Evolutionary conservation across 805 yeast species (phyloP).

Genomic region (Monosporozyma yasuniensis): DNA sequence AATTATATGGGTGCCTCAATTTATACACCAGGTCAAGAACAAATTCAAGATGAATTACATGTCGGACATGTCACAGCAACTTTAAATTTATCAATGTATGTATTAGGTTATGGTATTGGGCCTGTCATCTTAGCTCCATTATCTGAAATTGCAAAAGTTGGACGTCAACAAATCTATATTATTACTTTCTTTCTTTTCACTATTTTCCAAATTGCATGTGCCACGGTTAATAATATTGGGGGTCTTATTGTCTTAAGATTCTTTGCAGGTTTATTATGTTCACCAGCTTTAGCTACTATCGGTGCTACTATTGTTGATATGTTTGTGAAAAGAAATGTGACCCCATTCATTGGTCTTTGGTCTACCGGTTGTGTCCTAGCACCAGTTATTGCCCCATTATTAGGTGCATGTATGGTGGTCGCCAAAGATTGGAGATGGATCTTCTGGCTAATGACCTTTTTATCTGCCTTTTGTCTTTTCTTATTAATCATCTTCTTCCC

Average conservation of each 20-base stretch:
- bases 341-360: constrained; percentile 39
- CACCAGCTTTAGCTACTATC: constrained; percentile 51
- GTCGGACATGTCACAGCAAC: constrained; percentile 38
- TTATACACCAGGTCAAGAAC: constrained; percentile 41
- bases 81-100: constrained; percentile 45
- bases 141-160: constrained; percentile 45
- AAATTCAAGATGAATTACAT: constrained; percentile 36
- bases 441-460: constrained; percentile 42
- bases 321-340: constrained; percentile 21
- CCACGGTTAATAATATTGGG: constrained; percentile 41
- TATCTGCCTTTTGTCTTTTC: constrained; percentile 21
- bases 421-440: constrained; percentile 45
- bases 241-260: constrained; percentile 43
- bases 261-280: constrained; percentile 44
- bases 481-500: constrained; percentile 36
- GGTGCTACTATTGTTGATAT: constrained; percentile 47
- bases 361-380: constrained; percentile 45
- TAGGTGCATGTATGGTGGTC: constrained; percentile 26
- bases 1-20: constrained; percentile 50
- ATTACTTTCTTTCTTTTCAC: constrained; percentile 38
- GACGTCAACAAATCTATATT: constrained; percentile 44
- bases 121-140: constrained; percentile 51
- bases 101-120: constrained; percentile 53
- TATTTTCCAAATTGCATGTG: constrained; percentile 48
- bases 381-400: constrained; percentile 46